A percentile compares a stretch with the other conserved stretches of the same genome.
Conservation (phyloP, 495 filamentous ascomycete genomes). For the Beverwykella pulmonaria region DNA sequence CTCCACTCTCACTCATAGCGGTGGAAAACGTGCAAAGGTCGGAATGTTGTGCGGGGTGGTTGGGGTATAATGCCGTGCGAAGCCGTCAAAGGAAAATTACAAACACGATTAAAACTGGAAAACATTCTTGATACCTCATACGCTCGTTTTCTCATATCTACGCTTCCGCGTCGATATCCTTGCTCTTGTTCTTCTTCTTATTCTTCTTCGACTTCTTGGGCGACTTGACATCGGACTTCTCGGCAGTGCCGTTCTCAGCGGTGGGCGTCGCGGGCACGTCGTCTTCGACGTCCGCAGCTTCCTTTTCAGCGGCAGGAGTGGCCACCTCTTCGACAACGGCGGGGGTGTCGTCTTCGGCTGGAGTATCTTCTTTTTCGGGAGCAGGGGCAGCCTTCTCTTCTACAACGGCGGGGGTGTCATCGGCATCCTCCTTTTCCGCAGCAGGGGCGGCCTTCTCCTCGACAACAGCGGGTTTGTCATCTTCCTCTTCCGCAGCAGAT, state of each 20-base stretch:
- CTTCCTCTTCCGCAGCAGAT: not conserved
- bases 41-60: not conserved
- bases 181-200: slow-evolving; percentile 7
- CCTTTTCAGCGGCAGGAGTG: not conserved
- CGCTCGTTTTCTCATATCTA: not conserved
- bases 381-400: not conserved
- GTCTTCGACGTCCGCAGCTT: not conserved
- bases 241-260: slow-evolving; percentile 3
- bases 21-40: not conserved
- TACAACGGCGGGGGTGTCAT: not conserved
- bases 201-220: slow-evolving; percentile 16
- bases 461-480: not conserved
- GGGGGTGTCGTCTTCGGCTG: not conserved
- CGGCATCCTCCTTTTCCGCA: not conserved
- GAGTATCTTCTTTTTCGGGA: not conserved
- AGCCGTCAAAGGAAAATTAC: not conserved
- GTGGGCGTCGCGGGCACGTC: not conserved
- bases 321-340: not conserved
- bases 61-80: slow-evolving; percentile 5
- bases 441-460: not conserved
- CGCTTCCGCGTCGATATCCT: not conserved
- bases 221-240: not conserved
- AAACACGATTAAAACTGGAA: no score
- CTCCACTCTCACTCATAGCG: no score
- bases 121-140: not conserved